Evolutionary conservation across 441 rosid species (phyloP), one percentile per base, ranked within the genome.

Genomic region (Geranium incanum): DNA sequence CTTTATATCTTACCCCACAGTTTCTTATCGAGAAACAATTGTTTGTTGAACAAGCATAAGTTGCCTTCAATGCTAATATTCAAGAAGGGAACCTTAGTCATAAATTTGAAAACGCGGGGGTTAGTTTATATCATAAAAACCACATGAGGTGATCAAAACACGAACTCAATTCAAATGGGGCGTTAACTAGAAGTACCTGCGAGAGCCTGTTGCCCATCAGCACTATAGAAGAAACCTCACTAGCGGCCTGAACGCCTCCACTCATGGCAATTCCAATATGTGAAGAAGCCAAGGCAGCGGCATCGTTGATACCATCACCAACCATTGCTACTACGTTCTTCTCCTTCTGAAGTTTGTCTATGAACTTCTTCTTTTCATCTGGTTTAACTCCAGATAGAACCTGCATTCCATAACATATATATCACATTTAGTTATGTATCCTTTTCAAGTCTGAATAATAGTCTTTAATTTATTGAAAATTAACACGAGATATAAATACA

Each of bases 281-380:
- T 68, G 97, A 81, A 68, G 87, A 88, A 75, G 99, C 99, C 84
- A 95, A 84, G 36, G 99, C 97, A 71, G 97, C 93, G 71, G 97
- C 99, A 85, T 92, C 99, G 73, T 95, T 95, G 76, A 95, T 92
- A 69, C 99, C 97, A 81, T 95, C 99, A 19, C 97, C 99, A 72
- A 95, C 93, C 99, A 95, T 95, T 43, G 97, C 97, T 71, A 92
- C 96, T 52, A 84, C 70, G 36, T 86, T 89, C 70, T 84, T 80
- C 70, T 83, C 85, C 75, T 78, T 82, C 84, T 92, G 97, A 74
- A 95, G 94, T 74, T 84, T 85, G 70, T 60, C 81, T 75, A 95
- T 82, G 78, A 95, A 95, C 55, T 79, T 84, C 79, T 82, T 88
- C 77, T 92, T 95, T 79, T 85, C 91, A 74, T 81, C 83, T 66